Base-by-base conservation (phyloP, 2,329 filamentous ascomycete genomes). In the Trichoderma pleuroti region DNA sequence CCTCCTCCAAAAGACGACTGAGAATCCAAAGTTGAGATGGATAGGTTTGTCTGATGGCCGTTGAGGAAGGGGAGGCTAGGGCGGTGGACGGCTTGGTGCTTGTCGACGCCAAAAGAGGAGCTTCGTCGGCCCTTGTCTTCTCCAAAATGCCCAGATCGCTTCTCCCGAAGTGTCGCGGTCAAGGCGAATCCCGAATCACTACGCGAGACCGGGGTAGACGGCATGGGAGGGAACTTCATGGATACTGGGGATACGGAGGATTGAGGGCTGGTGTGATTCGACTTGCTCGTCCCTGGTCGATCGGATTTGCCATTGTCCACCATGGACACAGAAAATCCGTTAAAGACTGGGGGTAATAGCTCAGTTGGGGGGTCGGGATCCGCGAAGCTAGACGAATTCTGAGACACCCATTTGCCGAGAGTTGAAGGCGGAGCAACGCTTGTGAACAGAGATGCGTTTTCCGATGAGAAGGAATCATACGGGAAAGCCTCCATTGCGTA, bases 401-500 rank as follows among this genome's bases (percentile, higher is more conserved):
- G 90, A 63, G 92, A 90, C 65, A 96, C 94, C 83, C 94, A 94
- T 76, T 93, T 96, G 57, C 93, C 90, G 64, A 99, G 85, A 0
- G 91, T 92, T 66, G 92, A 92, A 10, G 89, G 86, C 7, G 88
- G 83, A 1, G 94, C 87, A 74, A 86, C 88, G 24, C 92, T 86
- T 52, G 90, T 91, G 81, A 97, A 98, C 4, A 97, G 85, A 1
- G 91, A 87, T 36, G 91, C 87, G 74, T 93, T 94, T 80, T 99
- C 96, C 0, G 92, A 94, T 24, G 93, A 92, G 78, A 97, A 98
- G 3, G 92, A 88, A 79, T 98, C 93, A 77, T 92, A 93, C 0
- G 96, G 96, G 78, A 93, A 99, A 0, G 94, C 92, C 81, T 99
- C 96, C 69, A 97, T 89, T 4, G 94, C 94, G 80, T 98, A 98